A percentile compares a stretch with the other conserved stretches of the same genome.
Conservation (phyloP, 1,139 yeast species). For the Scheffersomyces stambukii region DNA sequence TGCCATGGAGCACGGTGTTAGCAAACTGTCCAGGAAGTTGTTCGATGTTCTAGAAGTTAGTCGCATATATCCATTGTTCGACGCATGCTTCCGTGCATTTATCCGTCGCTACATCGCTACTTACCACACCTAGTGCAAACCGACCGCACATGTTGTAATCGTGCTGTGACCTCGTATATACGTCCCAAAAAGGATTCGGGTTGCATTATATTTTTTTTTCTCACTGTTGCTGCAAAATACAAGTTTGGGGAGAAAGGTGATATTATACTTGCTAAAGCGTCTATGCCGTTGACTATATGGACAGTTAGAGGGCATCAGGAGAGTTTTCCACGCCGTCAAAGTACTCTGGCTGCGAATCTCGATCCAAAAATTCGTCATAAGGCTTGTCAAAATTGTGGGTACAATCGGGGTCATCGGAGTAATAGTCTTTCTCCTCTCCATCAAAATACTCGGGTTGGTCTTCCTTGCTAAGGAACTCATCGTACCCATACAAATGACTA, state of each 20-base stretch:
- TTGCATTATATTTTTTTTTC: too few species aligned
- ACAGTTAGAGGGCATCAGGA: background rate
- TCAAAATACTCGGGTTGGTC: conserved; percentile 40
- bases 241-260: too few species aligned
- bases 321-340: conserved; percentile 8
- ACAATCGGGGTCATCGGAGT: conserved; percentile 37
- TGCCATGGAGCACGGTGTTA: conserved; percentile 5
- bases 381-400: conserved; percentile 30
- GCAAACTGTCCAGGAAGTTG: conserved; percentile 30
- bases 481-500: conserved; percentile 24
- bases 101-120: conserved; percentile 14
- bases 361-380: conserved; percentile 30
- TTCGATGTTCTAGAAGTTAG: conserved; percentile 19
- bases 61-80: too few species aligned
- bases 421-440: conserved; percentile 26
- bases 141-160: conserved; percentile 38
- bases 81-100: too few species aligned
- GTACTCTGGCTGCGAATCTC: conserved; percentile 22
- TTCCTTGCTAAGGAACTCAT: conserved; percentile 32
- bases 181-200: too few species aligned
- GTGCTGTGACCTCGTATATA: too few species aligned
- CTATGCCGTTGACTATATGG: background rate
- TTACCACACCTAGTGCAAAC: conserved; percentile 39
- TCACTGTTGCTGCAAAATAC: too few species aligned
- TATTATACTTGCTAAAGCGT: background rate